Evolutionary conservation across 2,329 filamentous ascomycete genomes (phyloP).

Genomic region (Fusarium scirpi): DNA sequence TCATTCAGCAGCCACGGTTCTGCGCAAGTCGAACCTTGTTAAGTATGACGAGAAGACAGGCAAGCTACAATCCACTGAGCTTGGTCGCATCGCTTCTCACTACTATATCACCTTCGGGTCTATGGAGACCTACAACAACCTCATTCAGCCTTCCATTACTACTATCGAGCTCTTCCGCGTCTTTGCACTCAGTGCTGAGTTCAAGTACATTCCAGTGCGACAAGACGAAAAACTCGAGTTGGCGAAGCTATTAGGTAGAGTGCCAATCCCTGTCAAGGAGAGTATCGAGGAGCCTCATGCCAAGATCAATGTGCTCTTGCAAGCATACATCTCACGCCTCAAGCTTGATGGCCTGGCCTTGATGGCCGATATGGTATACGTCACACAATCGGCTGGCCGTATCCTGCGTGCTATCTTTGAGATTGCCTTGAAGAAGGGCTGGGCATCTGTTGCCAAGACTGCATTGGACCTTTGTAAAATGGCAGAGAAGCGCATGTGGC

Average conservation of each 20-base stretch:
- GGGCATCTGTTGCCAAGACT: slow-evolving; percentile 91
- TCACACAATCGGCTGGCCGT: slow-evolving; percentile 96
- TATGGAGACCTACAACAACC: slow-evolving; percentile 96
- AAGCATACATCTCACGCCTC: slow-evolving; percentile 95
- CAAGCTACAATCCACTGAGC: slow-evolving; percentile 88
- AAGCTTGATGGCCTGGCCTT: slow-evolving; percentile 93
- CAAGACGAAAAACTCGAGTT: slow-evolving; percentile 98
- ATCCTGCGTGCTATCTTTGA: slow-evolving; percentile 96
- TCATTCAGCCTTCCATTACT: slow-evolving; percentile 92
- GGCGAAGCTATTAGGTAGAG: slow-evolving; percentile 87
- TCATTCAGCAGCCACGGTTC: slow-evolving; percentile 88
- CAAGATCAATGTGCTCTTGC: slow-evolving; percentile 97
- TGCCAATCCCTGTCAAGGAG: slow-evolving; percentile 97
- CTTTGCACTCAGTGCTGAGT: slow-evolving; percentile 95
- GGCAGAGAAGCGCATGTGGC: slow-evolving; percentile 99
- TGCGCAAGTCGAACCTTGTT: slow-evolving; percentile 88
- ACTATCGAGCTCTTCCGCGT: slow-evolving; percentile 97
- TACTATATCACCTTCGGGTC: slow-evolving; percentile 98
- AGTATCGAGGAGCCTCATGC: slow-evolving; percentile 96
- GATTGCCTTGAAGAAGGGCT: slow-evolving; percentile 96
- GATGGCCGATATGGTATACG: slow-evolving; percentile 99
- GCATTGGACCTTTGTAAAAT: slow-evolving; percentile 97
- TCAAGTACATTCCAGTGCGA: slow-evolving; percentile 98
- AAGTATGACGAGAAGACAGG: slow-evolving; percentile 97
- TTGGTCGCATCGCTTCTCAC: slow-evolving; percentile 95